phyloP scores from a whole-genome alignment of 306 rosid genomes.

The Quercus rubra region DNA sequence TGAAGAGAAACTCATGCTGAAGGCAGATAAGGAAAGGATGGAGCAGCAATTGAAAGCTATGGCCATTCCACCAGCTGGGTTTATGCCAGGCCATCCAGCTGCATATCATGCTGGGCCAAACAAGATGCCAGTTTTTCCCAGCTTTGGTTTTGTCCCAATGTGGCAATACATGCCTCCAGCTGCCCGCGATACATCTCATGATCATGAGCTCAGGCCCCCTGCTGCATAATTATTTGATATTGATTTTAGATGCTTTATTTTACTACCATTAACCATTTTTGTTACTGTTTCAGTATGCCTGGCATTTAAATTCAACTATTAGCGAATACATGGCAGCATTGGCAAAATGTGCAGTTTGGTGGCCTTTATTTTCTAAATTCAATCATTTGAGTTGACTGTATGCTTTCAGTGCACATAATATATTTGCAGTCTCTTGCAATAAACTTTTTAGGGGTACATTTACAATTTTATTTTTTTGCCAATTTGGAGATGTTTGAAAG shows the following conservation, averaged over 20 bases:
- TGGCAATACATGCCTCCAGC: conserved; percentile 83
- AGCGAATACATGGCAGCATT: conserved; percentile 21
- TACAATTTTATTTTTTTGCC: neutral
- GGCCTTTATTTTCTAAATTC: neutral
- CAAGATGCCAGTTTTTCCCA: conserved; percentile 83
- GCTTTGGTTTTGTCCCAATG: conserved; percentile 79
- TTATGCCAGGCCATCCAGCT: conserved; percentile 64
- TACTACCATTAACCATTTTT: conserved; percentile 2
- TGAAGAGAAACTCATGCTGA: conserved; percentile 69
- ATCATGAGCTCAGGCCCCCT: conserved; percentile 98
- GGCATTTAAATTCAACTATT: conserved; percentile 12
- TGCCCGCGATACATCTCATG: conserved; percentile 71
- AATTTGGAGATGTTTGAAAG: neutral
- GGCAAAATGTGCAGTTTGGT: conserved; percentile 7
- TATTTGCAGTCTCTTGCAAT: neutral
- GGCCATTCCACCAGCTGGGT: conserved; percentile 56
- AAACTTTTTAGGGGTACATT: neutral
- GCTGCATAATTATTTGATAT: conserved; percentile 57
- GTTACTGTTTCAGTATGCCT: conserved; percentile 21
- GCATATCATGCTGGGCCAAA: conserved; percentile 60
- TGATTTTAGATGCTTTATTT: conserved; percentile 20
- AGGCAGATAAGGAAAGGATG: conserved; percentile 72
- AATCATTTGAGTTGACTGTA: neutral
- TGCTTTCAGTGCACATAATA: neutral
- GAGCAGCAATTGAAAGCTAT: conserved; percentile 68